These are phyloP conservation scores for Coemansia javaensis DNA, from an alignment of 192 early-diverging fungal species.

Conservation along the genomic window DNA sequence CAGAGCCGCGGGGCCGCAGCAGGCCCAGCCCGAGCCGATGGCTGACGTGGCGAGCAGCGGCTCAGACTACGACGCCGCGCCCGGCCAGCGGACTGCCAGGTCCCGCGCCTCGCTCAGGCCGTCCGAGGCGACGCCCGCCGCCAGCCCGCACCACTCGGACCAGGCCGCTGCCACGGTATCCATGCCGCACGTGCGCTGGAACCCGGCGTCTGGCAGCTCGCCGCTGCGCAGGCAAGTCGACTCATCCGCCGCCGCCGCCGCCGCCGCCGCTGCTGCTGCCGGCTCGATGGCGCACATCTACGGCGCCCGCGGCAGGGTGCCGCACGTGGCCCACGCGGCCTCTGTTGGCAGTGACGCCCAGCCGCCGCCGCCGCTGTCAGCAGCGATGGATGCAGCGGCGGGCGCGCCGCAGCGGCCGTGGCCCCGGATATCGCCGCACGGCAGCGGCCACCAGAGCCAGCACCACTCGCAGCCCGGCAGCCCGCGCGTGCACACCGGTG, in stretches of 20 bases:
- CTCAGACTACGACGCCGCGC: background rate
- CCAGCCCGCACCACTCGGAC: slow-evolving; percentile 11
- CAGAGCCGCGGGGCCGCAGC: background rate
- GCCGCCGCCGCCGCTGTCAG: slow-evolving; percentile 5
- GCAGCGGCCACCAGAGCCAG: slow-evolving; percentile 1
- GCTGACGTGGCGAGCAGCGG: background rate
- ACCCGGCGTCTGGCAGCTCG: slow-evolving; percentile 23
- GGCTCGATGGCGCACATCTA: slow-evolving; percentile 6
- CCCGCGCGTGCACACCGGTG: slow-evolving; percentile 2
- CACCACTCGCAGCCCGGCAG: background rate
- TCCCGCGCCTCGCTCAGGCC: too few relatives aligned
- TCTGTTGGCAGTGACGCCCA: slow-evolving; percentile 16
- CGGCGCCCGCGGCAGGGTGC: slow-evolving; percentile 16
- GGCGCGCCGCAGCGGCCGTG: slow-evolving; percentile 10
- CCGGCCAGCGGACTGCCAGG: background rate
- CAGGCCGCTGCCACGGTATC: slow-evolving; percentile 16
- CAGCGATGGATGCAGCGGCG: slow-evolving; percentile 1
- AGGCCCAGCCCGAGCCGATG: background rate
- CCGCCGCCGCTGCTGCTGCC: background rate
- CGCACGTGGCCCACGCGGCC: slow-evolving; percentile 2
- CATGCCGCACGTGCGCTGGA: slow-evolving; percentile 42
- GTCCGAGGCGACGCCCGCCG: background rate
- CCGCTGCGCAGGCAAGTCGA: slow-evolving; percentile 35
- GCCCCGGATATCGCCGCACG: slow-evolving; percentile 11
- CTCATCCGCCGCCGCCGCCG: background rate